A percentile compares a stretch with the other conserved stretches of the same genome.
phyloP scores from a whole-genome alignment of 305 asterid species.

The Fraxinus floribunda region DNA sequence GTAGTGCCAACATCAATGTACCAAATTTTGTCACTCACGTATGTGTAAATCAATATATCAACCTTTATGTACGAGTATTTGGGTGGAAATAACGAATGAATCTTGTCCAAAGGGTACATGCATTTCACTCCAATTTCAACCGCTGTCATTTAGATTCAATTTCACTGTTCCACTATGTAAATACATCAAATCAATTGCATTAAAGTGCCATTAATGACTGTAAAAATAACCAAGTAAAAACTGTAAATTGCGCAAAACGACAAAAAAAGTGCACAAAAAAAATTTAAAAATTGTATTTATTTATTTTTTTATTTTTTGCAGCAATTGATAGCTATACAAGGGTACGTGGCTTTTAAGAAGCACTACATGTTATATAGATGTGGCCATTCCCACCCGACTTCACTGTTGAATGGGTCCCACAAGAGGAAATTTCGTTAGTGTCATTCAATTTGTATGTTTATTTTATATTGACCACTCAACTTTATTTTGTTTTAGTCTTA shows the following conservation, averaged over 20 bases:
- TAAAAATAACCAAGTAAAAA: slow-evolving; percentile 16
- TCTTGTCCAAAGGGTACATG: slow-evolving; percentile 2
- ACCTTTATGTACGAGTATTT: neutral
- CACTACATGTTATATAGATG: slow-evolving; percentile 37
- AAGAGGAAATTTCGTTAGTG: neutral
- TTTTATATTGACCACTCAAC: neutral
- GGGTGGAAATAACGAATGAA: neutral
- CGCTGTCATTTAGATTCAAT: slow-evolving; percentile 7
- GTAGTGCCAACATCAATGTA: neutral
- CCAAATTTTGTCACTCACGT: neutral
- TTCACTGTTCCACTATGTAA: neutral
- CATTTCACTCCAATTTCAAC: slow-evolving; percentile 11
- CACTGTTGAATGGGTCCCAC: slow-evolving; percentile 19
- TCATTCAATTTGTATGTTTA: neutral
- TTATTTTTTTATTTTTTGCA: neutral
- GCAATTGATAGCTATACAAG: slow-evolving; percentile 30
- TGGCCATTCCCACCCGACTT: neutral
- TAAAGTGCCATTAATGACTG: slow-evolving; percentile 26
- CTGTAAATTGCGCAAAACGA: slow-evolving; percentile 33
- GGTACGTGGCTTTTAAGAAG: slow-evolving; percentile 69
- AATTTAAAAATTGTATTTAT: neutral
- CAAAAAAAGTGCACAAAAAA: slow-evolving; percentile 11
- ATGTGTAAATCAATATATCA: neutral
- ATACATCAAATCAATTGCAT: slow-evolving; percentile 26
- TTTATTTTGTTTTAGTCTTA: neutral